Conservation (phyloP, 2,329 filamentous ascomycete genomes). For the Thelonectria rubi region DNA sequence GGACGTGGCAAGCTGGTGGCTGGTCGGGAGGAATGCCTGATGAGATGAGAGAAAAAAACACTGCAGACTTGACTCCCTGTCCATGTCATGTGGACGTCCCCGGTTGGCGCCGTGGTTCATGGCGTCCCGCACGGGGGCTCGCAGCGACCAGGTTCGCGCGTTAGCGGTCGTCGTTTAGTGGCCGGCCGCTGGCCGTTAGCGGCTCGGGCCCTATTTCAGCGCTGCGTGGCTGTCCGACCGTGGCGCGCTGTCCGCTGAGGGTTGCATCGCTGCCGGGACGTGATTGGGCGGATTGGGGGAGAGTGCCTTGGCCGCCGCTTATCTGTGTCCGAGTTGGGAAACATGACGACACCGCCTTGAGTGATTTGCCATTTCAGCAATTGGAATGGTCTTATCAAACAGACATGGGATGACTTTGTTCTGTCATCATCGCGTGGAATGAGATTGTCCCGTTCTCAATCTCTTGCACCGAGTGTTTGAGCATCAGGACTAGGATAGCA, state of each 20-base stretch:
- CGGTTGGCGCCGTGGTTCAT: constrained; percentile 14
- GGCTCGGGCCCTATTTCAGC: background rate
- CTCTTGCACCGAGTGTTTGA: constrained; percentile 3
- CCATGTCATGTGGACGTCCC: constrained; percentile 15
- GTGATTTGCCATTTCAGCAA: constrained; percentile 14
- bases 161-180: constrained; percentile 4
- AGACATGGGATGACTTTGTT: constrained; percentile 13
- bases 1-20: background rate
- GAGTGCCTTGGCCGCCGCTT: constrained; percentile 25
- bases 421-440: constrained; percentile 9
- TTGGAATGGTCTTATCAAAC: constrained; percentile 12
- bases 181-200: background rate
- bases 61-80: constrained; percentile 1
- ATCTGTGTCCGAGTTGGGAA: constrained; percentile 15
- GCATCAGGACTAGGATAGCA: background rate
- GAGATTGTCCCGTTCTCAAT: background rate
- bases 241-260: constrained; percentile 1
- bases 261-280: background rate
- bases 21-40: background rate
- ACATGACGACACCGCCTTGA: constrained; percentile 31
- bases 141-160: constrained; percentile 2
- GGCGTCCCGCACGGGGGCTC: constrained; percentile 14
- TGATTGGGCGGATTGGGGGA: constrained; percentile 9
- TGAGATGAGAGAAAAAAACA: constrained; percentile 3
- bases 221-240: background rate